phyloP scores from a whole-genome alignment of 768 basidiomycete genomes.

The Pulveroboletus sp. region DNA sequence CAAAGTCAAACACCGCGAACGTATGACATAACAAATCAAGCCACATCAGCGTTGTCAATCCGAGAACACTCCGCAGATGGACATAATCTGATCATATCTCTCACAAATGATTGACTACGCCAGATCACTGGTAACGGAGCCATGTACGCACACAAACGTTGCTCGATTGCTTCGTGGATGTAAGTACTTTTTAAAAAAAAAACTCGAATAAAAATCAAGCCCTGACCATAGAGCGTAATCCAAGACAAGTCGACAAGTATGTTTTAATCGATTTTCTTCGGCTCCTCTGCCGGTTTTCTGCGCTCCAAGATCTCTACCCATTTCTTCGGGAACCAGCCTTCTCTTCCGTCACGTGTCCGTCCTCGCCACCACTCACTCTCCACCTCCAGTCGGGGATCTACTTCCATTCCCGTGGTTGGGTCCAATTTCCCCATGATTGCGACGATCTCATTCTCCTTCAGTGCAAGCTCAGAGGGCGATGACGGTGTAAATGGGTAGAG shows the following conservation, averaged over 20 bases:
- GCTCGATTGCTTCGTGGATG: too few species aligned
- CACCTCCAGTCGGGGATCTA: constrained; percentile 60
- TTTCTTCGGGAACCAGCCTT: constrained; percentile 93
- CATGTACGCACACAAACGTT: too few species aligned
- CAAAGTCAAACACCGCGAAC: too few species aligned
- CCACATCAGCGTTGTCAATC: too few species aligned
- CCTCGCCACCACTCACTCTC: constrained; percentile 93
- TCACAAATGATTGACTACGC: too few species aligned
- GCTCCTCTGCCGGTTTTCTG: constrained; percentile 33
- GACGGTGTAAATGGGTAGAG: constrained; percentile 74
- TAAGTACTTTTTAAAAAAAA: too few species aligned
- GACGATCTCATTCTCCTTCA: constrained; percentile 90
- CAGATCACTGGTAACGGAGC: too few species aligned
- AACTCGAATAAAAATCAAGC: background rate
- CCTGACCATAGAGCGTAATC: background rate
- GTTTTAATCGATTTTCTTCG: constrained; percentile 40
- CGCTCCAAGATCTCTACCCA: constrained; percentile 77
- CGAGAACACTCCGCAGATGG: too few species aligned
- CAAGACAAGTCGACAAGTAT: background rate
- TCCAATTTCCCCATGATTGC: constrained; percentile 85
- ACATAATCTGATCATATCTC: too few species aligned
- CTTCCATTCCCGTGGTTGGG: constrained; percentile 62
- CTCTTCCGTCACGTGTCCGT: constrained; percentile 83
- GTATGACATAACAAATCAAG: too few species aligned
- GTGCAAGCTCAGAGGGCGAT: constrained; percentile 71